phyloP scores from a whole-genome alignment of 148 eudicot genomes.

The Fallopia convolvulus region DNA sequence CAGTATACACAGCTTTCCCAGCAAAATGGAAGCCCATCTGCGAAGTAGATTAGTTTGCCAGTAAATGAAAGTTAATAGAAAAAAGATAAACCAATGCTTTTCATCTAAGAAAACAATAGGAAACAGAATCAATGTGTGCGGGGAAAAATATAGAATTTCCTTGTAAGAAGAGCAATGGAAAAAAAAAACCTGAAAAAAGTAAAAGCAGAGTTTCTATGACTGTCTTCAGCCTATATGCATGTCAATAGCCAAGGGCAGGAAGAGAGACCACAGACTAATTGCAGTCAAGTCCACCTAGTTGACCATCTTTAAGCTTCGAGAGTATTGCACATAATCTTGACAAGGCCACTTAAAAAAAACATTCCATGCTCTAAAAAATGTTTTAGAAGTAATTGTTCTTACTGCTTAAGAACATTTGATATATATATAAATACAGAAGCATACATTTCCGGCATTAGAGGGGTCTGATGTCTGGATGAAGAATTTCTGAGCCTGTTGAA shows the following conservation, averaged over 20 bases:
- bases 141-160: background rate
- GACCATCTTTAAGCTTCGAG: background rate
- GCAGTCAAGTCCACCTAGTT: background rate
- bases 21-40: conserved; percentile 95
- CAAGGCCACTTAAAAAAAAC: background rate
- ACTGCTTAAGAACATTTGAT: background rate
- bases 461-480: conserved; percentile 57
- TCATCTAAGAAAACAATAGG: background rate
- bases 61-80: background rate
- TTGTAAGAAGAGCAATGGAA: background rate
- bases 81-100: background rate
- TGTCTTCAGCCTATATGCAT: conserved; percentile 2
- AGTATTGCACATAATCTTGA: background rate
- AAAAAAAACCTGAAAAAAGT: background rate
- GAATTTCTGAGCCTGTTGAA: conserved; percentile 72
- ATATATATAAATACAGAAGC: conserved; percentile 20
- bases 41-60: conserved; percentile 14
- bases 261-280: background rate
- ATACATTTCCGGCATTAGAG: conserved; percentile 74
- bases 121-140: background rate
- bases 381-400: background rate
- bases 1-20: conserved; percentile 78
- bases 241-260: background rate
- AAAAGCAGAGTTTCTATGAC: background rate
- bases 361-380: background rate